Conservation (phyloP, 2,329 filamentous ascomycete genomes). For the Macrophomina phaseolina region DNA sequence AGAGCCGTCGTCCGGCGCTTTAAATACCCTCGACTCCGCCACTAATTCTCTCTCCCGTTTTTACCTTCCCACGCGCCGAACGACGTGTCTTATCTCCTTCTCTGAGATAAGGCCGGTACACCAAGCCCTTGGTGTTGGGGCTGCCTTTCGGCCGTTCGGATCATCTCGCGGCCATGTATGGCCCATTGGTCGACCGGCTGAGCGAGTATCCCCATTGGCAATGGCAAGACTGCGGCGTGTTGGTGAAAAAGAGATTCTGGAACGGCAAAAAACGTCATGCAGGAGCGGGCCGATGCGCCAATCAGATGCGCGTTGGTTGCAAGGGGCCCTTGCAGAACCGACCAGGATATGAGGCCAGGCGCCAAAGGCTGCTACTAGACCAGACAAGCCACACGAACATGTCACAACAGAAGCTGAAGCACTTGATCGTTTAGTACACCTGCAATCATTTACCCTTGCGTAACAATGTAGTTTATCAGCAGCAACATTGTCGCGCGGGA, state of each 20-base stretch:
- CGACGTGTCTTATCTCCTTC: not conserved
- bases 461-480: too few relatives aligned
- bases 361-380: not conserved
- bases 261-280: not conserved
- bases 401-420: not conserved
- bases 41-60: not conserved
- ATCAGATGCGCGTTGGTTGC: not conserved
- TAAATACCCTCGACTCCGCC: not conserved
- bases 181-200: too few relatives aligned
- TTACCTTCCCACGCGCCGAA: not conserved
- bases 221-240: not conserved
- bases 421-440: not conserved
- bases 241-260: not conserved
- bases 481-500: too few relatives aligned
- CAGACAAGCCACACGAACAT: too few relatives aligned
- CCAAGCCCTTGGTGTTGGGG: too few relatives aligned
- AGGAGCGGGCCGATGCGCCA: constrained; percentile 3
- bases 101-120: not conserved
- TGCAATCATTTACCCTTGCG: too few relatives aligned
- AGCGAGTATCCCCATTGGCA: not conserved
- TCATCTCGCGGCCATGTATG: too few relatives aligned
- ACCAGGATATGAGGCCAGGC: not conserved
- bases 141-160: too few relatives aligned
- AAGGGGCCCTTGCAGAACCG: not conserved
- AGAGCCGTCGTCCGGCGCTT: not conserved